These are phyloP conservation scores for Irineochytrium annulatum DNA, from an alignment of 192 early-diverging fungal species.

Conservation along the genomic window DNA sequence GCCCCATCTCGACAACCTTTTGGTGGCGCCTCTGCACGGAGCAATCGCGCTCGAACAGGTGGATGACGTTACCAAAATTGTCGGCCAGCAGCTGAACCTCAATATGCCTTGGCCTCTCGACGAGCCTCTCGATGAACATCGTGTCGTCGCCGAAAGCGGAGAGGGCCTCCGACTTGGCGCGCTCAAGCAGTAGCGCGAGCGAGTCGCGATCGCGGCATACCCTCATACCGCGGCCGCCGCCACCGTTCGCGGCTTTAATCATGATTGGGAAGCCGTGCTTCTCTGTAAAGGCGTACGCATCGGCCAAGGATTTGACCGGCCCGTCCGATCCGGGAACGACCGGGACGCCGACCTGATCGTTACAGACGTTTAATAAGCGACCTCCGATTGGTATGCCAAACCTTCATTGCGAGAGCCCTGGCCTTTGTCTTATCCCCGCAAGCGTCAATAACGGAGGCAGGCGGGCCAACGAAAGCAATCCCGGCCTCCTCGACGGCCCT, in stretches of 20 bases:
- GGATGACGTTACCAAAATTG: constrained; percentile 77
- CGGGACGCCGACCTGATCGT: constrained; percentile 77
- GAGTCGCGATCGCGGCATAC: constrained; percentile 73
- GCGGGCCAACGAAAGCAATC: constrained; percentile 89
- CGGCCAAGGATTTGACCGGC: constrained; percentile 59
- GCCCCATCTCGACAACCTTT: constrained; percentile 90
- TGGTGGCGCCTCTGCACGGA: constrained; percentile 97
- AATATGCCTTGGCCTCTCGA: constrained; percentile 90
- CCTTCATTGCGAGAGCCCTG: constrained; percentile 62
- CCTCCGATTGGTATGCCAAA: constrained; percentile 9
- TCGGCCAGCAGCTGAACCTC: constrained; percentile 95
- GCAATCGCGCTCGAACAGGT: constrained; percentile 94
- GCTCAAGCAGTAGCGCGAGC: constrained; percentile 75
- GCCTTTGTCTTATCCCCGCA: constrained; percentile 97
- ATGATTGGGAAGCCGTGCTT: constrained; percentile 89
- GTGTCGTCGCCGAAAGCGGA: constrained; percentile 95
- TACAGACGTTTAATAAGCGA: too few species aligned
- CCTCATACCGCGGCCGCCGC: constrained; percentile 94
- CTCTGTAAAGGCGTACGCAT: constrained; percentile 70
- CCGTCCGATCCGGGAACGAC: constrained; percentile 91
- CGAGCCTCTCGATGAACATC: constrained; percentile 90
- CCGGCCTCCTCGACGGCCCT: constrained; percentile 82
- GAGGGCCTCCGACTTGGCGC: constrained; percentile 83
- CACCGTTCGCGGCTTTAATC: constrained; percentile 96
- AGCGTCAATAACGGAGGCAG: constrained; percentile 75